These are phyloP conservation scores for Mycena galericulata DNA, from an alignment of 768 basidiomycete species.

Conservation along the genomic window DNA sequence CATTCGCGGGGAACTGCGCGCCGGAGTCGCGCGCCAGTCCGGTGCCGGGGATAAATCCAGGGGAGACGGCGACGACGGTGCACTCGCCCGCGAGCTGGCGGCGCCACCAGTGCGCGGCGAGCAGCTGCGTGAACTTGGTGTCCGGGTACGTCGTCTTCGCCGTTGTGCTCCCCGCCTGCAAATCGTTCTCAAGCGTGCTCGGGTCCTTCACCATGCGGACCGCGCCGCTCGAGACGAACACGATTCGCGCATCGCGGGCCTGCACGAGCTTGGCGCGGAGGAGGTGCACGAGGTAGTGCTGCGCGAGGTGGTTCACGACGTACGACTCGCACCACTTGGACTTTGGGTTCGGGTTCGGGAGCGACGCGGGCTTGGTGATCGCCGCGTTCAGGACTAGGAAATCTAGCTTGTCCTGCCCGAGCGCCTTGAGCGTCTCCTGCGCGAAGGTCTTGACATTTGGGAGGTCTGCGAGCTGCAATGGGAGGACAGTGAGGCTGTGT, in stretches of 20 bases:
- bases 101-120: slow-evolving; percentile 31
- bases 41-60: slow-evolving; percentile 25
- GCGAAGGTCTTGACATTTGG: slow-evolving; percentile 22
- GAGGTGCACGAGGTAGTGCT: slow-evolving; percentile 32
- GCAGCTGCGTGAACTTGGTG: slow-evolving; percentile 20
- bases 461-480: slow-evolving; percentile 27
- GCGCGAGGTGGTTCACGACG: slow-evolving; percentile 29
- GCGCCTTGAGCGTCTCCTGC: slow-evolving; percentile 10
- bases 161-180: slow-evolving; percentile 11
- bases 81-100: slow-evolving; percentile 8
- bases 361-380: not conserved
- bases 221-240: slow-evolving; percentile 31
- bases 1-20: not conserved
- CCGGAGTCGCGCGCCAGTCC: slow-evolving; percentile 1
- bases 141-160: not conserved
- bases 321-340: slow-evolving; percentile 31
- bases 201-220: slow-evolving; percentile 20
- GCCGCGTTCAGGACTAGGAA: slow-evolving; percentile 29
- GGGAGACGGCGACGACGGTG: slow-evolving; percentile 28
- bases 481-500: slow-evolving; percentile 23
- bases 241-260: slow-evolving; percentile 23
- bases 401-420: slow-evolving; percentile 15
- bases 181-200: not conserved
- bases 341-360: not conserved
- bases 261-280: slow-evolving; percentile 26